phyloP scores from a whole-genome alignment of 768 basidiomycete species.

The Russula vinacea region DNA sequence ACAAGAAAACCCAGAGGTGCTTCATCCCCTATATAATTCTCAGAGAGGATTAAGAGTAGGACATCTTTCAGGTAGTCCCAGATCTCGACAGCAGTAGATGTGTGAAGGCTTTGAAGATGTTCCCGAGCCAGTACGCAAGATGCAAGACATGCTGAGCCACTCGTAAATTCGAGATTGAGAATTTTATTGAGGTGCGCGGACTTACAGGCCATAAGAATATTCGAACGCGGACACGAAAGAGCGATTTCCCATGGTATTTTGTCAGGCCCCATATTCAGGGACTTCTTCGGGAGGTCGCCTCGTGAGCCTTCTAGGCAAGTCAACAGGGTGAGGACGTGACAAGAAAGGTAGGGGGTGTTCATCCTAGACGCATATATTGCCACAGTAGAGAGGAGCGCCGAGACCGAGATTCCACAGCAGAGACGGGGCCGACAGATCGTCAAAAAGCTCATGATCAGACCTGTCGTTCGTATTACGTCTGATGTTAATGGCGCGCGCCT shows the following conservation, averaged over 20 bases:
- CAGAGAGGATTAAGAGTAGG: conserved; percentile 48
- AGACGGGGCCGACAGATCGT: conserved; percentile 9
- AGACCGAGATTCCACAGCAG: background rate
- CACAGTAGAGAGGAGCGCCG: conserved; percentile 9
- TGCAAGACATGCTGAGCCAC: conserved; percentile 23
- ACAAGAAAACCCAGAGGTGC: conserved; percentile 51
- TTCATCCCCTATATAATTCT: conserved; percentile 45
- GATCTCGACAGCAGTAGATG: conserved; percentile 47
- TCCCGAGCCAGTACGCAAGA: conserved; percentile 39
- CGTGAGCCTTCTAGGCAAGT: conserved; percentile 5
- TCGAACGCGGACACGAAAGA: conserved; percentile 29
- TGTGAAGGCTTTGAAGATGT: conserved; percentile 32
- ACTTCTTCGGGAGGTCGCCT: background rate
- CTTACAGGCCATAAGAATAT: conserved; percentile 47
- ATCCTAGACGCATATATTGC: background rate
- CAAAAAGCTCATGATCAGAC: conserved; percentile 23
- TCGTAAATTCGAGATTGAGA: conserved; percentile 3
- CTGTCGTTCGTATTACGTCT: conserved; percentile 1
- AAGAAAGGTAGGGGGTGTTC: conserved; percentile 8
- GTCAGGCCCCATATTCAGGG: background rate
- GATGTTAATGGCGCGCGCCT: background rate
- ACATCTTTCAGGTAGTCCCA: conserved; percentile 54
- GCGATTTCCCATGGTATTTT: conserved; percentile 14
- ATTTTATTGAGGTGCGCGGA: background rate
- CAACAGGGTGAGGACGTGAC: conserved; percentile 9